phyloP scores from a whole-genome alignment of 768 basidiomycete genomes.

The Zangia roseola region DNA sequence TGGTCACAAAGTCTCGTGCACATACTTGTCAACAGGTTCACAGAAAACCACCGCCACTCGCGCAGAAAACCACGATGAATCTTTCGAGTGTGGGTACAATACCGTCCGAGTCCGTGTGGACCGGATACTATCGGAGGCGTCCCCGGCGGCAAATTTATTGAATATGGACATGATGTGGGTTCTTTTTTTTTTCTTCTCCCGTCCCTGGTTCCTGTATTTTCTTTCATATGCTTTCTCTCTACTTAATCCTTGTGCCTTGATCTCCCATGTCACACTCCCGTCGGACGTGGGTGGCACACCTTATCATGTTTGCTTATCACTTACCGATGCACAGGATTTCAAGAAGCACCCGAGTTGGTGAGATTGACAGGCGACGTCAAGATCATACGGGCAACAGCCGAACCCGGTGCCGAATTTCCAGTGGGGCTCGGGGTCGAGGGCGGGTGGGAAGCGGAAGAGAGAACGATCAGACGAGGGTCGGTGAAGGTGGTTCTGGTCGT shows the following conservation, averaged over 20 bases:
- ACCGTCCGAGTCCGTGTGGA: conserved; percentile 80
- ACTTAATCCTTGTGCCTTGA: too few species aligned
- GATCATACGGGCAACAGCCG: conserved; percentile 83
- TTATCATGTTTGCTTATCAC: background rate
- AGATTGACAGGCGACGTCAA: conserved; percentile 65
- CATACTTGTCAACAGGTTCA: conserved; percentile 86
- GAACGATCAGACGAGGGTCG: conserved; percentile 17
- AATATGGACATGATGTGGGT: conserved; percentile 65
- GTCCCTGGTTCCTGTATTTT: too few species aligned
- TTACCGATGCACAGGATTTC: conserved; percentile 53
- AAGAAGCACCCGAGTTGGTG: conserved; percentile 64
- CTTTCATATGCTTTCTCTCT: too few species aligned
- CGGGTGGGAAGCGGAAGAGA: conserved; percentile 40
- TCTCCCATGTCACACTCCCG: too few species aligned
- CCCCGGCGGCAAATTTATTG: conserved; percentile 68
- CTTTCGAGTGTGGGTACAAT: conserved; percentile 81
- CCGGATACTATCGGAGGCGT: conserved; percentile 72
- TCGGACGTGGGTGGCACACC: too few species aligned
- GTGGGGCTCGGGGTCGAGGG: conserved; percentile 89
- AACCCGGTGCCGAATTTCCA: conserved; percentile 86
- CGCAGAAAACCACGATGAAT: conserved; percentile 74
- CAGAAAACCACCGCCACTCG: conserved; percentile 85
- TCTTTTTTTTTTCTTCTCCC: background rate
- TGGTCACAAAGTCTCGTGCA: conserved; percentile 82
- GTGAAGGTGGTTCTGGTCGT: too few species aligned